Evolutionary conservation across 2,329 filamentous ascomycete genomes (phyloP), one percentile per base, ranked within the genome.

Genomic region (Aspergillus amoenus): DNA sequence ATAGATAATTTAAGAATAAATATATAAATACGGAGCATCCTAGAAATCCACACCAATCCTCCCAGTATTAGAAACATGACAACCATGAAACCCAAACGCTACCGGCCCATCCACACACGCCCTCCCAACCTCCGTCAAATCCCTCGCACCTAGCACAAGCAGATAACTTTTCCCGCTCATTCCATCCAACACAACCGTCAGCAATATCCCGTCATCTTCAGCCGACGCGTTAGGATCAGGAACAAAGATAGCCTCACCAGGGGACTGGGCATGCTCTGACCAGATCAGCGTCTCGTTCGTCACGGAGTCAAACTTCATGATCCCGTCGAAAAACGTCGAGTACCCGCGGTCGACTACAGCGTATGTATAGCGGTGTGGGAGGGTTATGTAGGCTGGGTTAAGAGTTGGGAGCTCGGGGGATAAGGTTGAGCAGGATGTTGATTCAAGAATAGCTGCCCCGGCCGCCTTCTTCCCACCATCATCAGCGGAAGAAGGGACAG

Each of bases 181-280:
- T 0, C 82, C 82, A 70, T 84, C 78, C 8, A 84, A 68, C 2
- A 84, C 80, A 2, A 83, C 81, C 46, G 74, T 80, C 44, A 85
- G 66, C 17, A 84, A 61, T 1, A 82, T 74, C 0, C 82, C 82
- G 44, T 81, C 80, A 61, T 85, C 82, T 57, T 84, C 82, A 1
- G 71, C 44, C 0, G 17, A 39, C 2, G 64, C 66, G 0, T 62
- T 55, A 0, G 68, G 68, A 11, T 68, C 60, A n/a, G 68, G 60
- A 2, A 85, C 70, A 55, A 84, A 85, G 27, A 84, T 81, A 0
- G 82, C 70, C 61, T 85, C 82, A 0, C 81, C 78, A 0, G 82
- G 79, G 1, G 78, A 81, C 55, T 84, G 81, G 0, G 74, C 79
- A 39, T 79, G 75, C 3, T 67, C 61, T 12, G 74, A 73, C 81